Evolutionary conservation across 2,329 filamentous ascomycete genomes (phyloP), one percentile per base, ranked within the genome.

Genomic region (Pestalotiopsis sp.): DNA sequence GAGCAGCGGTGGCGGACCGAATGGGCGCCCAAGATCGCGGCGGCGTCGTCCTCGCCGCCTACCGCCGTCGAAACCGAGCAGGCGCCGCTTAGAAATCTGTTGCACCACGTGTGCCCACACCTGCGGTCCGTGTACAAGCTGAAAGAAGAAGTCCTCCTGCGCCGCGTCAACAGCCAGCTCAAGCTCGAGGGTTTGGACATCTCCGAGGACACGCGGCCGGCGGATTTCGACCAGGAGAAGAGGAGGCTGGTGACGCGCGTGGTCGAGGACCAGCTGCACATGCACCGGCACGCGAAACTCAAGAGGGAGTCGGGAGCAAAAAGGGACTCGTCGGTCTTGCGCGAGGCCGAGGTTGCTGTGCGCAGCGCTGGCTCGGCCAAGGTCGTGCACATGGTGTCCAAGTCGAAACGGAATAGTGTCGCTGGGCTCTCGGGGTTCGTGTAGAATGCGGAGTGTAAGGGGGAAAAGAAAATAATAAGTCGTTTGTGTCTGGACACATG

Each of bases 91-190:
- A 39, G 38, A 3, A 20, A 61, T n/a, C 27, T 61, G 6, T 2
- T 61, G 11, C 59, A 61, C 20, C 59, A 61, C 31, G 38, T 61
- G 7, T 61, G 59, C 31, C 59, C 59, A 9, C 59, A 61, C n/a
- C n/a, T 61, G 1, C 13, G 59, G 14, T 36, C 59, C 6, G 59
- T 61, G 7, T 13, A 39, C n/a, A 61, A 61, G 4, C 59, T 61
- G 1, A 61, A 39, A 3, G 59, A 61, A 6, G 59, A 61, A 9
- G 36, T 20, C n/a, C 27, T 61, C 4, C 31, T 61, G 4, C 1
- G 31, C 9, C 25, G 59, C 6, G 59, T 61, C 14, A 61, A 61
- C 9, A 61, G 59, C 59, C 59, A 61, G 31, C 59, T 61, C n/a
- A 36, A 38, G 31, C 59, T 61, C 13, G 59, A 61, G 27, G 59